A percentile compares a stretch with the other conserved stretches of the same genome.
phyloP scores from a whole-genome alignment of 148 eudicot genomes.

The Heliosperma pusillum region DNA sequence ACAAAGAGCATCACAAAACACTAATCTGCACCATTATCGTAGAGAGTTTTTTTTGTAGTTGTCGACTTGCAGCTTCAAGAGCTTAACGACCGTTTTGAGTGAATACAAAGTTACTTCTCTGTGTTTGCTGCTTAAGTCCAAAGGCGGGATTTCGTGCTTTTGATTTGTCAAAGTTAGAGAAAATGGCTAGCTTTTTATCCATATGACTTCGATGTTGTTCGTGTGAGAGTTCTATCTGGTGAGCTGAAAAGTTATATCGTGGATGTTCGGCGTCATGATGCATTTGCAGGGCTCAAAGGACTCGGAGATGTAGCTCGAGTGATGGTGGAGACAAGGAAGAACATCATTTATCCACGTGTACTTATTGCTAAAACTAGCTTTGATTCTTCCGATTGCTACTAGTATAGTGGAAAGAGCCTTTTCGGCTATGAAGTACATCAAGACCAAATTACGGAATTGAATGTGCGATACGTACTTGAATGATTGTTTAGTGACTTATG shows the following conservation, averaged over 20 bases:
- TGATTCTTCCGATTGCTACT: background rate
- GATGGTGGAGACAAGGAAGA: background rate
- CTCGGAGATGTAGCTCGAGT: no score
- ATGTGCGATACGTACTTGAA: background rate
- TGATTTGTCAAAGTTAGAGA: background rate
- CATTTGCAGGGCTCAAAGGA: no score
- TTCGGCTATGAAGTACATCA: background rate
- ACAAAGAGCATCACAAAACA: no score
- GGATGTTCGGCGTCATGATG: no score
- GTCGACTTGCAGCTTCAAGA: background rate
- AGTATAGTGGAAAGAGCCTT: background rate
- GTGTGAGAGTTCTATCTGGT: background rate
- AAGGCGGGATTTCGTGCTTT: background rate
- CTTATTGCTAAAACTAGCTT: background rate
- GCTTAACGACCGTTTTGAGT: background rate
- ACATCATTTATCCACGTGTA: background rate
- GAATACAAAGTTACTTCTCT: background rate
- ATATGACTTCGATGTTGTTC: constrained; percentile 2
- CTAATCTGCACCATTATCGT: no score
- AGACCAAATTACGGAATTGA: background rate
- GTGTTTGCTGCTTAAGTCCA: background rate
- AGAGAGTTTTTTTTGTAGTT: no score
- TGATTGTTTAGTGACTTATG: background rate
- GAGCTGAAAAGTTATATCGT: constrained; percentile 1
- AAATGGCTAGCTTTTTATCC: constrained; percentile 5